Evolutionary conservation across 2,329 filamentous ascomycete genomes (phyloP), one percentile per base, ranked within the genome.

Genomic region (Sclerotinia glacialis): DNA sequence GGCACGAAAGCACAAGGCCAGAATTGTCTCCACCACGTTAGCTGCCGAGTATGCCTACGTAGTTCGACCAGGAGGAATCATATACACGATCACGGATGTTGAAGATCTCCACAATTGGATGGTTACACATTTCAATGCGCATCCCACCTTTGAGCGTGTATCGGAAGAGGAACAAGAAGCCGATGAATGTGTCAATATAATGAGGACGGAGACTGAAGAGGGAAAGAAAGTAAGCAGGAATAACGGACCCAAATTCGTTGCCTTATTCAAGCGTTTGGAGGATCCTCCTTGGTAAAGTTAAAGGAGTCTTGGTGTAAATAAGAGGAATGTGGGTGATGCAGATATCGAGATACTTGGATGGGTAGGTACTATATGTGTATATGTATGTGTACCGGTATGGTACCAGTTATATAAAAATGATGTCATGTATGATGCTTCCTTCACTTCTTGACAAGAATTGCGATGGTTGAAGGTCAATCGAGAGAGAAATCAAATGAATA

Each of bases 21-120:
- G 95, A 49, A 99, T 99, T 73, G 92, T 99, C 3, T 95, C 91
- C 28, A 85, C 90, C 53, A 93, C 92, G 18, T 81, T 99, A 64
- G 93, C 92, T 74, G 91, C 93, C 0, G 95, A 99, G 78, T 99
- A 99, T 76, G 95, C 95, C 0, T 98, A 90, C 76, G 91, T 90
- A 12, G 76, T 98, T 69, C 83, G 84, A 50, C 93, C 93, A 0
- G 93, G 93, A 0, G 96, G 95, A 2, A 85, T 94, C 59, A 83
- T 97, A 52, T 99, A 98, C 77, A 98, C 94, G 0, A 98, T 99
- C 74, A 99, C 95, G 1, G 95, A 99, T 79, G 95, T 99, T 52
- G 90, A 96, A 79, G 93, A 97, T 75, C 81, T 99, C 77, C 92
- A 97, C 77, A 80, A 88, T 72, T 98, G 94, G 94, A 97, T 98